Evolutionary conservation across 441 rosid species (phyloP), one percentile per base, ranked within the genome.

Genomic region (Metrosideros polymorpha): DNA sequence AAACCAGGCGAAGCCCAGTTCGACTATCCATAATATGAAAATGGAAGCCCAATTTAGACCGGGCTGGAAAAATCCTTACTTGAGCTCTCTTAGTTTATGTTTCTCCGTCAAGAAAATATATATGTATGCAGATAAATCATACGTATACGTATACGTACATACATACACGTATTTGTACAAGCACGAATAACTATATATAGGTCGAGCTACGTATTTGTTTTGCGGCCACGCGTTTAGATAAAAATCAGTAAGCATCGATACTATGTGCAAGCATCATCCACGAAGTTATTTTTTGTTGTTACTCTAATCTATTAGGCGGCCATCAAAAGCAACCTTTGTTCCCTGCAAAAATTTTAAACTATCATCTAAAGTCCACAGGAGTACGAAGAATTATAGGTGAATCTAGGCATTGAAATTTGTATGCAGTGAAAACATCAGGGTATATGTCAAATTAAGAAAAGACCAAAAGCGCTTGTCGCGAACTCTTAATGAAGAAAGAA

Each of bases 401-500:
- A 35, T 19, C 6, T 7, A 9, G 24, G 6, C 12, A 3, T 18
- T 7, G 24, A 32, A 6, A 18, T 30, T 61, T 30, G 76, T 18
- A 18, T 5, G 42, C 6, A 3, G 27, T 4, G 12, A 53, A 22
- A 3, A 7, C 27, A 4, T 22, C 9, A 24, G 7, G 59, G 12
- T 10, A 25, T 2, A 25, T 4, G 4, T 1, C 13, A 25, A 12
- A 55, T 5, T 24, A 55, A 9, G 61, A 55, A 55, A 25, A 17
- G 5, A 0, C 5, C 14, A 39, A 5, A 66, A 32, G 0, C 25
- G 14, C 61, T 19, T 8, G 8, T 24, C 2, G 0, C 2, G 0
- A 3, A 13, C 19, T 19, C 7, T 22, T 35, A 22, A 12, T 35
- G 35, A 10, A 19, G 25, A 35, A 9, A 19, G 27, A 3, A 66